Base-by-base conservation (phyloP, 345 rosid species). In the Salix dunnii region DNA sequence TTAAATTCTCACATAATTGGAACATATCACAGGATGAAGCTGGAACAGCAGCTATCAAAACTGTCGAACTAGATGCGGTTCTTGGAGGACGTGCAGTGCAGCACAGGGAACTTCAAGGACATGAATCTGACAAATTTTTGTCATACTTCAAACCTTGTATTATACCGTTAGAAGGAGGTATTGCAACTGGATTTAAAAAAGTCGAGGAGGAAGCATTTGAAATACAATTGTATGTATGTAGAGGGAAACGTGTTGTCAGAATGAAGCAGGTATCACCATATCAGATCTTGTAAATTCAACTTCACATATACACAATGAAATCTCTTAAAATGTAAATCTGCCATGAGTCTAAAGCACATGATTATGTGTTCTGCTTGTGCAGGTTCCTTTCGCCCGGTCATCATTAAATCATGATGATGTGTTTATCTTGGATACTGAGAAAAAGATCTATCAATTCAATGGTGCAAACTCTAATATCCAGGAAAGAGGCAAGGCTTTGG, bases 41-140 rank as follows among this genome's bases (percentile, higher is more conserved):
- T 73, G 99, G 99, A 84, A 91, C 97, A 27, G 98, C 97, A 76
- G 99, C 99, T 80, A 88, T 94, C 74, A 96, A 96, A 86, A 86
- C 99, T 74, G 93, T 96, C 71, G 98, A 96, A 84, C 97, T 96
- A 70, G 99, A 96, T 88, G 91, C 94, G 64, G 88, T 74, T 74
- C 95, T 96, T 71, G 99, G 99, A 76, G 99, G 99, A 68, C 98
- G 98, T 76, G 99, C 99, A 28, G 98, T 96, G 78, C 99, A 93
- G 81, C 88, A 96, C 85, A 87, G 99, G 74, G 98, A 96, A 89
- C 78, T 92, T 82, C 99, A 96, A 82, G 97, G 99, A 78, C 93
- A 93, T 86, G 99, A 96, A 81, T 91, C 99, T 80, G 97, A 94
- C 78, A 92, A 92, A 83, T 96, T 96, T 81, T 91, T 96, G 88